phyloP scores from a whole-genome alignment of 2,329 filamentous ascomycete genomes.

The Metarhizium sp. region DNA sequence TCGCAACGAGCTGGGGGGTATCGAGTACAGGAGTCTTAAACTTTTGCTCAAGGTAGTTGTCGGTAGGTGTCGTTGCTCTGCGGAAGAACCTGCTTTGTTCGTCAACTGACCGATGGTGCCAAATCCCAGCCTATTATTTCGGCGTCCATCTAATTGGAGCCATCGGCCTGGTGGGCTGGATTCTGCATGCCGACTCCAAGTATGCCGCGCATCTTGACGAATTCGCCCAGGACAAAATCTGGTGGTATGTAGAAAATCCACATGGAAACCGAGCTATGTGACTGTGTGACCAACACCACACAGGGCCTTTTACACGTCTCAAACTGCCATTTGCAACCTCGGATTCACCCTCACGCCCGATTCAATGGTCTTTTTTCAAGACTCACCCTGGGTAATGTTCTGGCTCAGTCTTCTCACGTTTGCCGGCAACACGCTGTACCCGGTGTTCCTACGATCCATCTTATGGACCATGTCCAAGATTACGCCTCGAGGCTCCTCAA shows the following conservation, averaged over 20 bases:
- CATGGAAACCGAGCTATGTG: too few relatives aligned
- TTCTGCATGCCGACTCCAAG: slow-evolving; percentile 27
- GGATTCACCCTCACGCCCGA: slow-evolving; percentile 46
- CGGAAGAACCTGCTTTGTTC: neutral
- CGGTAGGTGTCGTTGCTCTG: slow-evolving; percentile 17
- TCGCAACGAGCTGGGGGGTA: slow-evolving; percentile 37
- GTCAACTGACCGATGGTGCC: neutral
- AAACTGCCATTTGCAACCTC: slow-evolving; percentile 43
- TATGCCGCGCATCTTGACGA: slow-evolving; percentile 30
- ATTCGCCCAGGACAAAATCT: slow-evolving; percentile 29
- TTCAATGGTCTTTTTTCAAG: slow-evolving; percentile 40
- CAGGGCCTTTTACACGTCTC: slow-evolving; percentile 39
- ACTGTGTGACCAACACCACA: neutral
- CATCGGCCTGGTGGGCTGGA: slow-evolving; percentile 40
- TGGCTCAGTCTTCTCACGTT: slow-evolving; percentile 39
- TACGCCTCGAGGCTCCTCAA: slow-evolving; percentile 26
- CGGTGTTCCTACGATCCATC: slow-evolving; percentile 45
- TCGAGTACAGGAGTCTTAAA: slow-evolving; percentile 41
- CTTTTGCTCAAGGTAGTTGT: slow-evolving; percentile 36
- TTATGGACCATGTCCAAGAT: slow-evolving; percentile 47
- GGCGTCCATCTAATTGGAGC: slow-evolving; percentile 36
- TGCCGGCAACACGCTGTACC: slow-evolving; percentile 47
- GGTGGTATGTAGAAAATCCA: slow-evolving; percentile 29
- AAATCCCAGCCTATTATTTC: slow-evolving; percentile 30
- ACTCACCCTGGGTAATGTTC: slow-evolving; percentile 32